phyloP scores from a whole-genome alignment of 1,284 basidiomycete genomes.

The Ustilago tritici region DNA sequence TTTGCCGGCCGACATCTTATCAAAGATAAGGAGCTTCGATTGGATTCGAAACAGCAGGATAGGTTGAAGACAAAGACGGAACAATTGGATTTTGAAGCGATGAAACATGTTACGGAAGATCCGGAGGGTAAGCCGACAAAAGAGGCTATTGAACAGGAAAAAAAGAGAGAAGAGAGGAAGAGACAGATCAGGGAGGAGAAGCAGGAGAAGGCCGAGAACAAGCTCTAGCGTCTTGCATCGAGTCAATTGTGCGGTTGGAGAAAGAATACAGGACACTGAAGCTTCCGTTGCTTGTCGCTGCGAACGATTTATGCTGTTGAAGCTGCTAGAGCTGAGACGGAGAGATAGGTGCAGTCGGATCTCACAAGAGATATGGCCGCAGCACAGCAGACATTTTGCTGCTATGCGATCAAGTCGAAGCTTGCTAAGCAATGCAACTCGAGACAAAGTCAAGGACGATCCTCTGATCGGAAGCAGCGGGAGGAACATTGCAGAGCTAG shows the following conservation, averaged over 20 bases:
- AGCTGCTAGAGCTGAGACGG: no score
- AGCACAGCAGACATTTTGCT: no score
- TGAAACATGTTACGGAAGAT: conserved; percentile 39
- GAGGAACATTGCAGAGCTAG: no score
- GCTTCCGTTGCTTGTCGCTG: no score
- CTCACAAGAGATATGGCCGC: no score
- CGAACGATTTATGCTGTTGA: background rate
- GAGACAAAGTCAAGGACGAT: no score
- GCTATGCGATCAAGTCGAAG: no score
- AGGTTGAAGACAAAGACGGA: conserved; percentile 33
- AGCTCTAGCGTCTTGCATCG: conserved; percentile 7
- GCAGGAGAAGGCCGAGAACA: conserved; percentile 34
- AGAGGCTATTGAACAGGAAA: conserved; percentile 32
- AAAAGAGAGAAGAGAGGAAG: conserved; percentile 17
- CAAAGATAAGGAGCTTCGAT: conserved; percentile 39
- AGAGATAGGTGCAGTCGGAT: no score
- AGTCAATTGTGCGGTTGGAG: background rate
- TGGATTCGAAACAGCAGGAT: conserved; percentile 32
- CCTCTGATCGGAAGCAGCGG: no score
- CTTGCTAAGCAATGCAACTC: no score
- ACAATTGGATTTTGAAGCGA: conserved; percentile 37
- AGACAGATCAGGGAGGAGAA: conserved; percentile 28
- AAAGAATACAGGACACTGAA: background rate
- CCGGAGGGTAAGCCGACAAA: conserved; percentile 46
- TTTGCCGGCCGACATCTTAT: conserved; percentile 35